Percentiles rank a stretch among this genome's conserved stretches.
These are phyloP conservation scores for Laetiporus sulphureus DNA, from an alignment of 1,284 basidiomycete genomes.

Conservation along the genomic window DNA sequence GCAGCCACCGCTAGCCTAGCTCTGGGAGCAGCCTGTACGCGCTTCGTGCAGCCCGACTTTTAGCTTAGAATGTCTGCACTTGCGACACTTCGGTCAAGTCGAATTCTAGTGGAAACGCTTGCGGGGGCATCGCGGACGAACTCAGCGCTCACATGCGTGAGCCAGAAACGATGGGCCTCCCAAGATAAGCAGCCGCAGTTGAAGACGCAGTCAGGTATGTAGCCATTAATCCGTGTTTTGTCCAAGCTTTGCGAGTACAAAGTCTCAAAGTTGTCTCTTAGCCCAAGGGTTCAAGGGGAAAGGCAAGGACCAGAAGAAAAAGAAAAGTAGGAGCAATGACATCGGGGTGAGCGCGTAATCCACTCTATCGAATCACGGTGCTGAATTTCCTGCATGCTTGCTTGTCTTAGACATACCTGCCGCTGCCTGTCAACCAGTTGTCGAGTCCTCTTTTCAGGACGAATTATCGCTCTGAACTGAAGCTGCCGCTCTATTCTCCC, in stretches of 20 bases:
- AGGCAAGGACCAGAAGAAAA: not conserved
- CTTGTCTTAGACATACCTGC: conserved; percentile 31
- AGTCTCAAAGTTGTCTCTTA: not conserved
- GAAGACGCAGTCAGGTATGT: not conserved
- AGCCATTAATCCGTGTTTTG: not conserved
- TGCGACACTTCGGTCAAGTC: not conserved
- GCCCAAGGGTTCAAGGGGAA: not conserved
- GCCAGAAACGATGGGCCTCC: conserved; percentile 2
- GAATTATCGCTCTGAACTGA: conserved; percentile 22
- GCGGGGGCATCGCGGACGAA: not conserved
- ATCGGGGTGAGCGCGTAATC: not conserved
- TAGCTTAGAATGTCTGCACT: conserved; percentile 2
- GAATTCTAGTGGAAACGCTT: not conserved
- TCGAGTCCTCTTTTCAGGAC: conserved; percentile 30
- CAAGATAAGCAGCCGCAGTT: not conserved
- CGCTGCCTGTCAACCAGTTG: conserved; percentile 30
- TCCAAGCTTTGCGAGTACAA: not conserved
- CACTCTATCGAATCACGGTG: not conserved
- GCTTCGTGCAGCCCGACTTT: too few species aligned
- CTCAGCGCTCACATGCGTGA: not conserved
- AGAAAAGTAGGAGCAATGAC: not conserved
- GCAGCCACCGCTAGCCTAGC: too few species aligned
- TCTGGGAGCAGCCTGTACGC: too few species aligned
- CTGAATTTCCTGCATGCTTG: not conserved
- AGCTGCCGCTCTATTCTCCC: conserved; percentile 33